A percentile compares a stretch with the other conserved stretches of the same genome.
These are phyloP conservation scores for Ashbya aceris DNA, from an alignment of 1,139 yeast genomes.

Conservation along the genomic window DNA sequence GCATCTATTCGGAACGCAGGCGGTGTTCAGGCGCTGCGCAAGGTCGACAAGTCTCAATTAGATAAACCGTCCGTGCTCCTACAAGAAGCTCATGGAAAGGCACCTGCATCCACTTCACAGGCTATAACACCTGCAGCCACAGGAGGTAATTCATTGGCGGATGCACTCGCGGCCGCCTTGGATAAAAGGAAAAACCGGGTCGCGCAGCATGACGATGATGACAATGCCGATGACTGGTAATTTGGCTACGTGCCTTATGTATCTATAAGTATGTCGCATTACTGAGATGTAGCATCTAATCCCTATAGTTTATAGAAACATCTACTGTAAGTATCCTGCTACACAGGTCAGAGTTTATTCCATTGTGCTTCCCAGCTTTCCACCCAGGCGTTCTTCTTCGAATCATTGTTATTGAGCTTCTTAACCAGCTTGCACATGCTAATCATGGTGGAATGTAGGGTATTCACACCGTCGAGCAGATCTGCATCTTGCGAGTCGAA, in stretches of 20 bases:
- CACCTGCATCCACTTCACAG: constrained; percentile 9
- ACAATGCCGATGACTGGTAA: constrained; percentile 47
- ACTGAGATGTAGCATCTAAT: background rate
- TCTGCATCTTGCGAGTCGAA: constrained; percentile 16
- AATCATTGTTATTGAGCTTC: constrained; percentile 18
- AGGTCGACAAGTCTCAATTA: constrained; percentile 73
- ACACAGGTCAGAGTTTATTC: constrained; percentile 1
- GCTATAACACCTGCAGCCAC: constrained; percentile 27
- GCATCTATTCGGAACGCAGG: constrained; percentile 80
- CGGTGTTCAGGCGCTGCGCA: constrained; percentile 58
- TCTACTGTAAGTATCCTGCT: background rate
- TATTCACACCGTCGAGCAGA: constrained; percentile 11
- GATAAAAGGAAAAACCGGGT: constrained; percentile 76
- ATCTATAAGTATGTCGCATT: background rate
- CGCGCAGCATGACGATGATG: constrained; percentile 78
- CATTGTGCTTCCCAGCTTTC: constrained; percentile 27
- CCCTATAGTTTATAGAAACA: too few relatives aligned
- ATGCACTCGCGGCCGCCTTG: constrained; percentile 81
- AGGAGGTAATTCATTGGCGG: constrained; percentile 50
- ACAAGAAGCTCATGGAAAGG: constrained; percentile 55
- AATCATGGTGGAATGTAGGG: constrained; percentile 12
- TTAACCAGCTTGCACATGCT: constrained; percentile 18
- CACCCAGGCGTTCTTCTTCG: constrained; percentile 26
- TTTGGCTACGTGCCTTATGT: background rate
- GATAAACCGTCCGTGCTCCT: constrained; percentile 68